Conservation (phyloP, 148 eudicot genomes). For the Hydrangea macrophylla region DNA sequence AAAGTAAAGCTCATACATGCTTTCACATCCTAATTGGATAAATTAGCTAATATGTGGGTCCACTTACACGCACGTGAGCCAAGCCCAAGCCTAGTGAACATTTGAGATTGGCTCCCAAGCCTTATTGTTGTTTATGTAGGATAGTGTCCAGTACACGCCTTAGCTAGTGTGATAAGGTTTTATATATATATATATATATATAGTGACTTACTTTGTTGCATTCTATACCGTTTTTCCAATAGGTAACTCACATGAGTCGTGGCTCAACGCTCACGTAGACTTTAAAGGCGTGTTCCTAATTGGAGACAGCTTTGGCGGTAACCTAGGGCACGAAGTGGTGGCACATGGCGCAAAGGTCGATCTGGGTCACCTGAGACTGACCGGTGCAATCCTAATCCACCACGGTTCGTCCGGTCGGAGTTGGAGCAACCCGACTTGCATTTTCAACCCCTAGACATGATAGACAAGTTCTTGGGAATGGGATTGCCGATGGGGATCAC, state of each 20-base stretch:
- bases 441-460: slow-evolving; percentile 72
- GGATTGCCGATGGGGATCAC: slow-evolving; percentile 63
- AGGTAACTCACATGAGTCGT: slow-evolving; percentile 23
- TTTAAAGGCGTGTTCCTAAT: slow-evolving; percentile 60
- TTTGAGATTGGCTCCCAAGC: no score
- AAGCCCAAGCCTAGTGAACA: no score
- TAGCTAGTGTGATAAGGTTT: no score
- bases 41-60: no score
- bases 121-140: no score
- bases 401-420: slow-evolving; percentile 71
- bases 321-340: slow-evolving; percentile 67
- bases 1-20: no score
- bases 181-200: no score
- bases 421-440: slow-evolving; percentile 68
- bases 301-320: slow-evolving; percentile 87
- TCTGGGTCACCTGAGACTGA: slow-evolving; percentile 35
- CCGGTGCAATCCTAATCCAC: slow-evolving; percentile 68
- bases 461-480: slow-evolving; percentile 61
- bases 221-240: no score
- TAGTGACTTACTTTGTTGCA: no score
- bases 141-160: no score
- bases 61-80: no score
- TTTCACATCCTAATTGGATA: no score
- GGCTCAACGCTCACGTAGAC: slow-evolving; percentile 40
- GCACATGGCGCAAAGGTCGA: slow-evolving; percentile 41